Base-by-base conservation (phyloP, 2,329 filamentous ascomycete genomes). In the Neonectria hederae region DNA sequence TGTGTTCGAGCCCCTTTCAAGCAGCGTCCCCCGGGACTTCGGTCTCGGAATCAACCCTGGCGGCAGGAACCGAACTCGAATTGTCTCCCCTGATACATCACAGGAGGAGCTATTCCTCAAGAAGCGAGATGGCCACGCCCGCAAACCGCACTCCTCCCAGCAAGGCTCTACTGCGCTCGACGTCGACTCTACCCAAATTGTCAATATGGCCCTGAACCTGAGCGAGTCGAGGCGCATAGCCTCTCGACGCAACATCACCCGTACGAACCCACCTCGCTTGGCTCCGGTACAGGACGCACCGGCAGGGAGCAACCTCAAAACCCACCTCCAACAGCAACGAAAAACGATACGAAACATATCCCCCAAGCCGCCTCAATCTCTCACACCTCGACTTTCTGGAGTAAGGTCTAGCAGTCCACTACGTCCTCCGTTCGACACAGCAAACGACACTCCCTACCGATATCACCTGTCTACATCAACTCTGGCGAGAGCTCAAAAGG, bases 181-280 rank as follows among this genome's bases (percentile, higher is more conserved):
- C 72, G 85, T 91, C 64, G 94, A 97, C 74, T 91, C 94, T 8
- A 88, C 91, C 4, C 92, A 97, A 77, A 97, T 98, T 68, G 93
- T 98, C 45, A 94, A 94, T 74, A 92, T 98, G 87, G 95, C 95
- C 1, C 80, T 98, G 71, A 96, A 91, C 68, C 80, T 98, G 54
- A 97, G 92, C 81, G 93, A 97, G 78, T 92, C 90, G 74, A 88
- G 89, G 68, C 88, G 88, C 74, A 85, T 84, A 79, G 92, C 83
- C 65, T 88, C 81, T 77, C 87, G 83, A 78, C 86, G 82, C 78
- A 89, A 76, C 77, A 85, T 78, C 69, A 87, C 74, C 59, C 87
- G 75, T 75, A 86, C 77, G 59, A 81, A 81, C 38, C 87, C 80
- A 30, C 86, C 82, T 51, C 82, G 80, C 43, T 81, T 85, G 58